Evolutionary conservation across 495 filamentous ascomycete species (phyloP).

Genomic region (Penicillium mononematosum): DNA sequence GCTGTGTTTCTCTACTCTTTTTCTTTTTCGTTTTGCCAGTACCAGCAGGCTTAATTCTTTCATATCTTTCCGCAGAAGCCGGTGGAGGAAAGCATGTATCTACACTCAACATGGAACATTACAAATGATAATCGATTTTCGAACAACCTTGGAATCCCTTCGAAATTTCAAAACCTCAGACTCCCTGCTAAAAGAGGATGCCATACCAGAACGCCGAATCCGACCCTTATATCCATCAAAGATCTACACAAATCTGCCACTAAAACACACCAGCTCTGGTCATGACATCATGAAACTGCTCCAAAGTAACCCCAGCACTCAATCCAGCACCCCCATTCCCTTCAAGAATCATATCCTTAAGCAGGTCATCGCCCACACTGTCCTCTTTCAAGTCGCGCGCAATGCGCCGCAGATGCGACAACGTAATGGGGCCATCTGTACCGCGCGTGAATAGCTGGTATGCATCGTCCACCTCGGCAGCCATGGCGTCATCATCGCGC

Average conservation of each 20-base stretch:
- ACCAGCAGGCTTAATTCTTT: constrained; percentile 22
- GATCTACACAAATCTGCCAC: neutral
- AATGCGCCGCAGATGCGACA: constrained; percentile 72
- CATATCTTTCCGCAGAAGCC: constrained; percentile 13
- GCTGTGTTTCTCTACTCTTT: constrained; percentile 15
- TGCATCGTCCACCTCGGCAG: constrained; percentile 73
- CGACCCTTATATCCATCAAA: constrained; percentile 9
- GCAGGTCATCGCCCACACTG: constrained; percentile 68
- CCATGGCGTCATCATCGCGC: constrained; percentile 52
- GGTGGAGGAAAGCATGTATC: constrained; percentile 27
- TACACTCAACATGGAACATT: constrained; percentile 21
- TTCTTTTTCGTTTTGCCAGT: constrained; percentile 11
- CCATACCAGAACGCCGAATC: constrained; percentile 15
- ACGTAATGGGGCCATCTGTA: constrained; percentile 59
- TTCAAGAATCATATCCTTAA: constrained; percentile 91
- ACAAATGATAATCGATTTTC: constrained; percentile 12
- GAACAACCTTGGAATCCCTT: neutral
- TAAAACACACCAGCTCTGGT: constrained; percentile 76
- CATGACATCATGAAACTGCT: constrained; percentile 87
- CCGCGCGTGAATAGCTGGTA: constrained; percentile 72
- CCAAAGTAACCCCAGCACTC: constrained; percentile 66
- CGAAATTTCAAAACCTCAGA: constrained; percentile 2
- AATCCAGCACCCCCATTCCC: constrained; percentile 79
- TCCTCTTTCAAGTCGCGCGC: constrained; percentile 78
- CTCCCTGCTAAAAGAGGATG: constrained; percentile 16